phyloP scores from a whole-genome alignment of 495 filamentous ascomycete species.

The Gamarada debralockiae region DNA sequence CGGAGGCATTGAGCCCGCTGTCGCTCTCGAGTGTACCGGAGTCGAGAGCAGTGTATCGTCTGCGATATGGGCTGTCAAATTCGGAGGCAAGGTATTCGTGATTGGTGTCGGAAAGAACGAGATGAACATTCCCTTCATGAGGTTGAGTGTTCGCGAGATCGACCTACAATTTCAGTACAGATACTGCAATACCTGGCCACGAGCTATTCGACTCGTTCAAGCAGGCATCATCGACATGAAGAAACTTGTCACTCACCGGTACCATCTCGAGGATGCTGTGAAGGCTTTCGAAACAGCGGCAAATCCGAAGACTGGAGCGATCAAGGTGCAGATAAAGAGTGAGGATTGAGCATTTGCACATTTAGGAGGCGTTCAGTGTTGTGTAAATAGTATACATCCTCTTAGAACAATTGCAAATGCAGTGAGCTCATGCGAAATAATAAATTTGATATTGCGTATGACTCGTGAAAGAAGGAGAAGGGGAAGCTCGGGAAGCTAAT shows the following conservation, averaged over 20 bases:
- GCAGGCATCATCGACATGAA: conserved; percentile 75
- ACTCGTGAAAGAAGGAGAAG: background rate
- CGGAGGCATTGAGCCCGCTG: conserved; percentile 62
- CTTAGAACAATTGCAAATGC: too few species aligned
- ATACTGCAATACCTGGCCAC: conserved; percentile 92
- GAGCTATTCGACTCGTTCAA: conserved; percentile 82
- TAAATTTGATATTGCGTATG: background rate
- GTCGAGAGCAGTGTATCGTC: conserved; percentile 84
- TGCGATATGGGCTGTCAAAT: conserved; percentile 84
- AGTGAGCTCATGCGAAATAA: background rate
- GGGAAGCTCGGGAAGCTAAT: background rate
- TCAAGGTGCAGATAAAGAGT: conserved; percentile 90
- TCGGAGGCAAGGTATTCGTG: conserved; percentile 91
- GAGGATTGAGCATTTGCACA: conserved; percentile 20
- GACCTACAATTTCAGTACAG: conserved; percentile 95
- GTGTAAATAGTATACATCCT: too few species aligned
- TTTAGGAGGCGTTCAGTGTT: too few species aligned
- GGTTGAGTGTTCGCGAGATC: conserved; percentile 82
- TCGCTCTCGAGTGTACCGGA: conserved; percentile 86
- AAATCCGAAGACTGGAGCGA: conserved; percentile 86
- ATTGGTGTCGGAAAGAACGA: conserved; percentile 92
- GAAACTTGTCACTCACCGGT: conserved; percentile 84
- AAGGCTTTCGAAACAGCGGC: conserved; percentile 85
- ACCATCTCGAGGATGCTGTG: conserved; percentile 77
- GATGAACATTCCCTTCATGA: conserved; percentile 92